Conservation (phyloP, 1,284 basidiomycete species). For the Fomes fomentarius region DNA sequence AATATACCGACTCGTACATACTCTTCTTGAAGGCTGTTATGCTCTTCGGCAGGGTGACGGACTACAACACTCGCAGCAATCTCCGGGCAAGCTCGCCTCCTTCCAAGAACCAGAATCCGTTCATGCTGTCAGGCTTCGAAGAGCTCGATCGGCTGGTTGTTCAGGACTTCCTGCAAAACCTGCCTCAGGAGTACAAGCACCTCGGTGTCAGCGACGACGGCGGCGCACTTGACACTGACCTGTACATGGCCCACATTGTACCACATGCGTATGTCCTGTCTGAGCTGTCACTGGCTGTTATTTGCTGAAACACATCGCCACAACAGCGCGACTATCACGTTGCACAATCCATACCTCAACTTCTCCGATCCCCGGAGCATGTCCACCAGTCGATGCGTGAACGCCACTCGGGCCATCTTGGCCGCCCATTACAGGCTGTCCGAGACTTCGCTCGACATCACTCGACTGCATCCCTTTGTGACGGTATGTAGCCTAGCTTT, state of each 20-base stretch:
- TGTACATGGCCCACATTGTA: conserved; percentile 82
- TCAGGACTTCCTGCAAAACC: conserved; percentile 64
- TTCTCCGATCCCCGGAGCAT: conserved; percentile 63
- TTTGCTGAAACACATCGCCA: conserved; percentile 9
- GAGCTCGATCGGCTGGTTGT: conserved; percentile 69
- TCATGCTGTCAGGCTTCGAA: conserved; percentile 62
- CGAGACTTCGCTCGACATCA: conserved; percentile 75
- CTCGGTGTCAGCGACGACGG: conserved; percentile 60
- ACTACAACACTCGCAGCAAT: conserved; percentile 76
- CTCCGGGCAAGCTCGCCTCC: conserved; percentile 60
- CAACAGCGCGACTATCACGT: conserved; percentile 78
- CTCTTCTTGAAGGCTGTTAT: conserved; percentile 80
- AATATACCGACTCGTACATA: conserved; percentile 79
- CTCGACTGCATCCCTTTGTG: conserved; percentile 79
- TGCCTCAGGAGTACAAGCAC: conserved; percentile 70
- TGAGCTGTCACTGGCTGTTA: too few relatives aligned
- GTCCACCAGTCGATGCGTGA: conserved; percentile 72
- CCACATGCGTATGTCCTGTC: conserved; percentile 72
- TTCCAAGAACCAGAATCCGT: conserved; percentile 71
- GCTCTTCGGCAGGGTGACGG: conserved; percentile 82
- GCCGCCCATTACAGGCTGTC: conserved; percentile 73
- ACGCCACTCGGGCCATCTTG: conserved; percentile 72
- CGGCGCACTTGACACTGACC: conserved; percentile 70
- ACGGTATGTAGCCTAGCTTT: conserved; percentile 55
- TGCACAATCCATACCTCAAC: conserved; percentile 81